Evolutionary conservation across 2,329 filamentous ascomycete genomes (phyloP), one percentile per base, ranked within the genome.

Genomic region (Aspergillus sp.): DNA sequence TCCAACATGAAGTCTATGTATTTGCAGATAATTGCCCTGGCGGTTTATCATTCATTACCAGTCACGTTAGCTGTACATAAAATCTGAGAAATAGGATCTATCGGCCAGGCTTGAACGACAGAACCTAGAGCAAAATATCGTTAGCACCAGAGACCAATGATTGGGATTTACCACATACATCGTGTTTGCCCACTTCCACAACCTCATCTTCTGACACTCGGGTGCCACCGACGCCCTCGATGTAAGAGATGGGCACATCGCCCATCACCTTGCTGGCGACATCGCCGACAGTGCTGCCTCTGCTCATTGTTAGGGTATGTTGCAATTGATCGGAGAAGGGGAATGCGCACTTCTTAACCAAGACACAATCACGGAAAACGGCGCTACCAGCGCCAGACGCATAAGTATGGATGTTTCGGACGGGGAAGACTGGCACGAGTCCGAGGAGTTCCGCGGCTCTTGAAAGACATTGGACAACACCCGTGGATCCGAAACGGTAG

Each of bases 201-300:
- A 89, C 65, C 67, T 96, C 92, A 62, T 96, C 92, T 70, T 97
- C 94, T 0, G 88, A 85, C 3, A 99, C 92, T 60, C 94, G 82
- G 54, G 89, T 84, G 8, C 89, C 90, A 1, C 93, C 92, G 20
- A 87, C 84, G 3, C 91, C 93, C 74, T 99, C 94, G 17, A 96
- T 86, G 70, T 93, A 99, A 36, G 92, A 92, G 67, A 99, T 85
- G 1, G 94, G 90, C 33, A 90, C 91, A 78, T 99, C 94, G 5
- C 94, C 94, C 90, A 99, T 96, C 48, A 97, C 83, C 71, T 99
- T 99, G 57, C 87, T 82, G 49, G 89, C 93, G 51, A 94, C 91
- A 60, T 97, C 93, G 1, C 85, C 90, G 1, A 99, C 93, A 0
- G 93, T 96, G 46, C 83, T 88, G 54, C 86, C 85, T 63, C 76